phyloP scores from a whole-genome alignment of 2,329 filamentous ascomycete genomes.

The Monosporascus sp. region DNA sequence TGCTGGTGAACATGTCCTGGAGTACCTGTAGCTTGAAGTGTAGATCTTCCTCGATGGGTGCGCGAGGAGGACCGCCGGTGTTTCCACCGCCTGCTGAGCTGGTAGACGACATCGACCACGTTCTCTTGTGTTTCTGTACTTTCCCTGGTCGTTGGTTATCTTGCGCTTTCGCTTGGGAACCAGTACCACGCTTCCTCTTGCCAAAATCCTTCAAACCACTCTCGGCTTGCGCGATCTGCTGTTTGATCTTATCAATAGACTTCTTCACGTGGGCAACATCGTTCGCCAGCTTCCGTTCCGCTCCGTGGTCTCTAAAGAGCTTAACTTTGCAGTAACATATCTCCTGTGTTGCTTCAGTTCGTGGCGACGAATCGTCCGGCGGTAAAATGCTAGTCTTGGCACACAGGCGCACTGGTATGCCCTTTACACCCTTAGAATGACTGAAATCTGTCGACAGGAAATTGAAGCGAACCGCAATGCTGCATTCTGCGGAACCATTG shows the following conservation, averaged over 20 bases:
- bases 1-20: conserved; percentile 86
- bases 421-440: conserved; percentile 97
- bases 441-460: conserved; percentile 98
- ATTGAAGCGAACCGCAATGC: conserved; percentile 90
- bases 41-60: conserved; percentile 66
- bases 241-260: conserved; percentile 91
- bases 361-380: conserved; percentile 42
- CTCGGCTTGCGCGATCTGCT: conserved; percentile 79
- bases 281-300: conserved; percentile 90
- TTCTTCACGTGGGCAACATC: conserved; percentile 94
- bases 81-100: conserved; percentile 49
- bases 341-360: conserved; percentile 52
- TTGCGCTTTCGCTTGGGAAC: conserved; percentile 36
- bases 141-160: conserved; percentile 66
- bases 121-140: conserved; percentile 82
- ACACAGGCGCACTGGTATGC: conserved; percentile 88
- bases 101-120: conserved; percentile 88
- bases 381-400: conserved; percentile 75
- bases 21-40: conserved; percentile 72
- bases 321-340: conserved; percentile 96
- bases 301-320: conserved; percentile 91
- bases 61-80: conserved; percentile 35
- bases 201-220: conserved; percentile 62
- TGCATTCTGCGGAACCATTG: conserved; percentile 68
- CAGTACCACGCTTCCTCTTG: conserved; percentile 55